Percentiles rank a stretch among this genome's conserved stretches.
phyloP scores from a whole-genome alignment of 306 rosid genomes.

The Ochetophila trinervis region DNA sequence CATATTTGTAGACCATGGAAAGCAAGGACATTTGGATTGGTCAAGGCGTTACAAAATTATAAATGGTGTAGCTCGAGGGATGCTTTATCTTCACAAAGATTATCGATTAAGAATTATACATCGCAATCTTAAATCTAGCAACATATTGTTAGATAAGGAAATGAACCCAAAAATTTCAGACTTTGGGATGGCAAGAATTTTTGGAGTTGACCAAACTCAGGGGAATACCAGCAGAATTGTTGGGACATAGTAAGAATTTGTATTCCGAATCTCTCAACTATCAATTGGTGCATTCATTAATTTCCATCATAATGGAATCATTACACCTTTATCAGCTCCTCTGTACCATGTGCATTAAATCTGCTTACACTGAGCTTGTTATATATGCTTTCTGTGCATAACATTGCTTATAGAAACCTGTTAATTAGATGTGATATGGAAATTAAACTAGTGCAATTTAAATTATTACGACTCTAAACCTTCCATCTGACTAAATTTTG shows the following conservation, averaged over 20 bases:
- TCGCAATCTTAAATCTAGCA: constrained; percentile 40
- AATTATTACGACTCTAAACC: no score
- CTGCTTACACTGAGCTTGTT: no score
- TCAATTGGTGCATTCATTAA: no score
- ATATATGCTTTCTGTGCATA: no score
- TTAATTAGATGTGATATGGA: no score
- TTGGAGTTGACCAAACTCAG: constrained; percentile 33
- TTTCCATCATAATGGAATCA: no score
- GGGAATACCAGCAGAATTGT: constrained; percentile 38
- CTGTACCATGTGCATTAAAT: no score
- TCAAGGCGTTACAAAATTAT: constrained; percentile 31
- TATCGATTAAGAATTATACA: constrained; percentile 35
- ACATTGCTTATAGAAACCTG: no score
- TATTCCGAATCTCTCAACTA: no score
- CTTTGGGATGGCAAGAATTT: constrained; percentile 42
- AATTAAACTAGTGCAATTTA: no score
- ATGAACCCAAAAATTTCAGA: constrained; percentile 46
- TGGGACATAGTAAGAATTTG: constrained; percentile 40
- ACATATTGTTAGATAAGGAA: constrained; percentile 36
- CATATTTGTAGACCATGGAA: constrained; percentile 26
- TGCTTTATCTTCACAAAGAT: constrained; percentile 39
- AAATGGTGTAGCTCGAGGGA: constrained; percentile 29
- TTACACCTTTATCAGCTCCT: no score
- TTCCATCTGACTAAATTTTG: no score
- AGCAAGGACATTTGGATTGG: constrained; percentile 36